phyloP scores from a whole-genome alignment of 2,329 filamentous ascomycete genomes.

The Fusarium coicis region DNA sequence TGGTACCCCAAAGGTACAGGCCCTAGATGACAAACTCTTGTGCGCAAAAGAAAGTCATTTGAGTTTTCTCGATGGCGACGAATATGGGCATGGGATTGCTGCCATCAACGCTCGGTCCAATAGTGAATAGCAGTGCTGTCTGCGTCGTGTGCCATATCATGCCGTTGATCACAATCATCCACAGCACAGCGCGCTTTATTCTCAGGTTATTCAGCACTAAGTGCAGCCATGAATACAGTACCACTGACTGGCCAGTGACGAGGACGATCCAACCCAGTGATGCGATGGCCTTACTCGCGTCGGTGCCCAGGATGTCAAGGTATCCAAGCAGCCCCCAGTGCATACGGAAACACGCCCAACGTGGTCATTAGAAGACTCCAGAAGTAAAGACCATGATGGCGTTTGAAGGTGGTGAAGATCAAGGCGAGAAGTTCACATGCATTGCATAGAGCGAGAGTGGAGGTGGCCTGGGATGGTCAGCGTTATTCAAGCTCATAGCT shows the following conservation, averaged over 20 bases:
- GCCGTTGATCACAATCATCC: conserved; percentile 24
- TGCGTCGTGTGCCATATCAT: conserved; percentile 16
- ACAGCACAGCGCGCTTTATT: conserved; percentile 15
- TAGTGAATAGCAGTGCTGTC: conserved; percentile 8
- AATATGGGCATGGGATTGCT: neutral
- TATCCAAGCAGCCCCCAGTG: conserved; percentile 10
- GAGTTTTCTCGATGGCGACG: conserved; percentile 12
- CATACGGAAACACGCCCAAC: conserved; percentile 12
- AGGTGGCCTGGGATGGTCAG: neutral
- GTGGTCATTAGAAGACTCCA: conserved; percentile 12
- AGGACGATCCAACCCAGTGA: conserved; percentile 14
- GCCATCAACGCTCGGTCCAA: neutral
- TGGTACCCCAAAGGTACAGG: conserved; percentile 6
- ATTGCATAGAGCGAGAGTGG: conserved; percentile 9
- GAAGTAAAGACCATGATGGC: conserved; percentile 4
- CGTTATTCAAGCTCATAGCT: neutral
- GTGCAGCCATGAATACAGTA: conserved; percentile 9
- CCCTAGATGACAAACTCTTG: conserved; percentile 24
- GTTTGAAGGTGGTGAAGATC: conserved; percentile 14
- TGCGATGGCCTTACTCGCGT: conserved; percentile 10
- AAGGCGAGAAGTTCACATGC: conserved; percentile 9
- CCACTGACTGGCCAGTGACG: conserved; percentile 15
- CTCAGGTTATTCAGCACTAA: neutral
- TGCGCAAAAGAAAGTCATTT: conserved; percentile 16
- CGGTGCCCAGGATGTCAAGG: neutral